Percentiles rank a stretch among this genome's conserved stretches.
phyloP scores from a whole-genome alignment of 225 moss, liverwort and hornwort species.

The Polytrichum commune region DNA sequence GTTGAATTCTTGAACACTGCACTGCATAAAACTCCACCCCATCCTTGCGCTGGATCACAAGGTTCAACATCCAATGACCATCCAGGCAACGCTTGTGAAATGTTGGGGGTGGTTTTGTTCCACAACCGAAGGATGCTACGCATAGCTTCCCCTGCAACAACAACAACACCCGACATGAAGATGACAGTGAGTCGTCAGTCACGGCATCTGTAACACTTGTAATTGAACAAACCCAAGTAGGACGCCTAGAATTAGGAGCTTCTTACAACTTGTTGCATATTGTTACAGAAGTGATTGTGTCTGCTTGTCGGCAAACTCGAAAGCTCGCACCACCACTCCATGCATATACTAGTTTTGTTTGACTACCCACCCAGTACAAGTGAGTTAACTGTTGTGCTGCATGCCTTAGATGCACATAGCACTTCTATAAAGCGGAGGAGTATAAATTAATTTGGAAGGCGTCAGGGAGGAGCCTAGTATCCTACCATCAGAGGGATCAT shows the following conservation, averaged over 20 bases:
- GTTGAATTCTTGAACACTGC: not conserved
- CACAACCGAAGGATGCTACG: not conserved
- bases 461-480: not conserved
- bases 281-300: not conserved
- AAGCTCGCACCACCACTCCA: not conserved
- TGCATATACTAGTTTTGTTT: not conserved
- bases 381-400: not conserved
- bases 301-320: not conserved
- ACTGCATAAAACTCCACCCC: not conserved
- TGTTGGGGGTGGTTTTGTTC: slow-evolving; percentile 1
- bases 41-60: not conserved
- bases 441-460: not conserved
- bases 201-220: not conserved
- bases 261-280: not conserved
- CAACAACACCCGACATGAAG: not conserved
- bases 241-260: no score
- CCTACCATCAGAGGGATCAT: not conserved
- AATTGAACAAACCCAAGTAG: not conserved
- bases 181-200: not conserved
- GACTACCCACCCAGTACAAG: not conserved
- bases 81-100: not conserved
- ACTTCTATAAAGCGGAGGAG: not conserved
- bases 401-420: not conserved
- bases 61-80: not conserved
- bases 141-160: not conserved